Evolutionary conservation across 139 green algal genomes (phyloP), one percentile per base, ranked within the genome.

Genomic region (Coccomyxa sp.): DNA sequence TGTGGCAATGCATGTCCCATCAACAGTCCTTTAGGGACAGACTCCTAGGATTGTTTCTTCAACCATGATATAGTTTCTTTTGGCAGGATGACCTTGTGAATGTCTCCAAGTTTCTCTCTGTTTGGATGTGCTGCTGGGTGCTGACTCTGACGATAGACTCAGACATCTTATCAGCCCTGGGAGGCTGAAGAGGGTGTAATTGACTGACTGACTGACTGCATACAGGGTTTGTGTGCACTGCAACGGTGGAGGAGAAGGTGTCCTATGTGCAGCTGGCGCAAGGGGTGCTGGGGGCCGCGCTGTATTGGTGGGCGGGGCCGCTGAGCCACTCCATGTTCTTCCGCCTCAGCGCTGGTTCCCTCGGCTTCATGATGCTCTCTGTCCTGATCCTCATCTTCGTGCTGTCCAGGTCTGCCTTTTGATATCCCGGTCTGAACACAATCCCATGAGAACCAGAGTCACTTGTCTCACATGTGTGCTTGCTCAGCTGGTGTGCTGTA

Each of bases 331-430:
- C 84, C 16, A 10, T 83, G 38, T 67, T 30, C 13, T 89, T 89
- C 81, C 85, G 89, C 28, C 79, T 92, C 59, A 86, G 86, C 13
- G 85, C 82, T 30, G 89, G 89, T 80, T 88, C 79, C 25, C 27
- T 90, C 16, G 82, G 81, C 17, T 89, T 92, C 60, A 81, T 88
- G 77, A 71, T 84, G 16, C 81, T 92, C 17, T 90, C 89, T 28
- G 45, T 82, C 28, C 31, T 89, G 51, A 83, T 92, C 76, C 58
- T 92, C 63, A 66, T 92, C 23, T 87, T 92, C 67, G 16, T 92
- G 32, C 57, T 92, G 23, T 89, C 86, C 68, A 85, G 86, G 82
- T 86, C 13, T 23, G 81, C 13, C 7, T 7, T 51, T 51, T 51
- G 38, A 51, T 7, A 51, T 51, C 3, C 38, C 38, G 38, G 38